Base-by-base conservation (phyloP, 1,139 yeast species). In the Meyerozyma sp. region DNA sequence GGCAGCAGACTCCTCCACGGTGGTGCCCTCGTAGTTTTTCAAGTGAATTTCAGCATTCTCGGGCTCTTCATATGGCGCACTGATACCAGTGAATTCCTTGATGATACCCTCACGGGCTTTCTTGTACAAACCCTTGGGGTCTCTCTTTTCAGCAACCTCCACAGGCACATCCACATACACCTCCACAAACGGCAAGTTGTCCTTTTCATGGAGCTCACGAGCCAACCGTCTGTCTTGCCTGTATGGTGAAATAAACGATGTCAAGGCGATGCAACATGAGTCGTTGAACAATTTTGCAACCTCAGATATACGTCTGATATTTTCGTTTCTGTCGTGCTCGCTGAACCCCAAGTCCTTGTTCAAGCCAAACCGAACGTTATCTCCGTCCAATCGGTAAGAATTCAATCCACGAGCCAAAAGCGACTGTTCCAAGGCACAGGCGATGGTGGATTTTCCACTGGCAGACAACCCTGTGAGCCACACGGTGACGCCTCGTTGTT, bases 401-500 rank as follows among this genome's bases (percentile, higher is more conserved):
- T 81, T 76, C 52, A 84, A 68, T 25, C 83, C 81, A 53, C 80
- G 71, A 52, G 82, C 79, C 50, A 91, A 75, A 46, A 91, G 70
- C 47, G 80, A 73, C 66, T 87, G 94, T 65, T 91, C 98, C 47
- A 91, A 75, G 6, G 96, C 97, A 63, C 96, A 87, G 2, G 98
- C 98, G 60, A 91, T 86, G 44, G 97, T 91, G 57, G 93, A 83
- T 65, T 91, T 91, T 48, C 98, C 98, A 44, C 95, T 84, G 7
- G 98, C 98, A 48, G 95, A 86, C 52, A 91, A 76, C 3, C 98
- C 98, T 9, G 98, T 91, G 56, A 91, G 76, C 98, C 98, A 91
- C 36, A 91, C 75, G 21, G 98, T 91, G 47, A 87, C 84, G 42
- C 98, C 98, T 49, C 77, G 77, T 70, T 91, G 97, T 49, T 83